Evolutionary conservation across 2,329 filamentous ascomycete genomes (phyloP), one percentile per base, ranked within the genome.

Genomic region (Fusarium sororula): DNA sequence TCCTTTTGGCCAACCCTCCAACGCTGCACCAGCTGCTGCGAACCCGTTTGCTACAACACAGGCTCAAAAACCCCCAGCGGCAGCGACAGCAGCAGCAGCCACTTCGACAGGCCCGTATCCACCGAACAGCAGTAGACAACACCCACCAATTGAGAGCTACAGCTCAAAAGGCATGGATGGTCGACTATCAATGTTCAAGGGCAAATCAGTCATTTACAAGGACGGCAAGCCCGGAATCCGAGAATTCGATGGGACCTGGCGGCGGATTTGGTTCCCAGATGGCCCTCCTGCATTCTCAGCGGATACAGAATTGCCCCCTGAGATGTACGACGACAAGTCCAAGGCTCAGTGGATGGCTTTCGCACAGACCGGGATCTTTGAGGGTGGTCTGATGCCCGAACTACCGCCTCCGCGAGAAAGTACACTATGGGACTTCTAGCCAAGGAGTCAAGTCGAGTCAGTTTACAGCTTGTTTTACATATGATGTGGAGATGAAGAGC

Each of bases 401-500:
- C 84, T 94, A 51, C 94, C 95, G 26, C 95, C 95, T 0, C 91
- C 91, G 82, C 87, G 90, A 70, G 94, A 96, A 78, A 96, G 91
- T 86, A 91, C 90, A 74, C 82, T 84, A 35, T 96, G 92, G 89
- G 90, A 94, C 79, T 91, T 96, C 77, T 95, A 81, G 28, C 45
- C 20, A 44, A 45, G 26, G 28, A n/a, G 38, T 39, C 24, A 20
- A 35, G 18, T 37, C 28, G 18, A 30, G 50, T 15, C 30, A 37
- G n/a, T 17, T 58, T 35, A 28, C 26, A 32, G 39, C 37, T 38
- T 39, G 51, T 93, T 92, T 83, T 93, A 93, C 95, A 95, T 84
- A 93, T 96, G 81, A 28, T n/a, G 48, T 30, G 53, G 26, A 44
- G 55, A 50, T 56, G 51, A 59, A 57, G 65, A 70, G 69, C n/a